Evolutionary conservation across 2,329 filamentous ascomycete genomes (phyloP).

Genomic region (Neoscytalidium dimidiatum): DNA sequence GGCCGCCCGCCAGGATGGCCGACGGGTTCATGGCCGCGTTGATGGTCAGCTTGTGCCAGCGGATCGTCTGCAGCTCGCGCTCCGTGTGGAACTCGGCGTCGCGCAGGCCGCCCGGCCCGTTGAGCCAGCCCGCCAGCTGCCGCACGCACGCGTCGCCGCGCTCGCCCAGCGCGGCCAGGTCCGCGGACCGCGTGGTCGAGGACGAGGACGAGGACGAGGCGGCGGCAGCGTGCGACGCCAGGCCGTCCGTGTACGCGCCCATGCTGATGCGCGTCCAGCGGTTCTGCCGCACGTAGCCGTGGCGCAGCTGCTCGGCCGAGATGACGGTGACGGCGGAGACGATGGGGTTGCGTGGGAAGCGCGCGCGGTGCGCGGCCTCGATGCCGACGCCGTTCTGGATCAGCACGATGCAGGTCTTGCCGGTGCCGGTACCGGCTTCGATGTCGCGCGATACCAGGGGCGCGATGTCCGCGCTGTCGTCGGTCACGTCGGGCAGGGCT

Average conservation of each 20-base stretch:
- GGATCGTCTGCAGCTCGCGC: constrained; percentile 64
- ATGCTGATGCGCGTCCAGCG: constrained; percentile 73
- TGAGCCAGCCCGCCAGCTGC: constrained; percentile 57
- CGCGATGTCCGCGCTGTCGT: constrained; percentile 38
- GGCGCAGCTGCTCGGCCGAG: constrained; percentile 55
- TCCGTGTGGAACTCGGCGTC: constrained; percentile 68
- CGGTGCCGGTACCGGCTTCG: constrained; percentile 24
- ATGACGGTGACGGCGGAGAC: constrained; percentile 59
- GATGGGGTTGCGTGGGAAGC: constrained; percentile 55
- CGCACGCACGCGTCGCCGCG: constrained; percentile 48
- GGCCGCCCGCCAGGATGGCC: constrained; percentile 57
- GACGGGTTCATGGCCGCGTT: constrained; percentile 65
- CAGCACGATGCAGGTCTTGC: constrained; percentile 57
- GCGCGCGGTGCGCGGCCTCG: constrained; percentile 54
- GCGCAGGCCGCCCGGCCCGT: constrained; percentile 60
- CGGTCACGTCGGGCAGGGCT: constrained; percentile 39
- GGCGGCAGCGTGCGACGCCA: constrained; percentile 30
- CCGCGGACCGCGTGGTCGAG: constrained; percentile 16
- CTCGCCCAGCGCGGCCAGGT: constrained; percentile 31
- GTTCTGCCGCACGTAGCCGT: constrained; percentile 68
- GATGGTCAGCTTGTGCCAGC: constrained; percentile 63
- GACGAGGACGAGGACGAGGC: neutral
- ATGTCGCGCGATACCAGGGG: constrained; percentile 35
- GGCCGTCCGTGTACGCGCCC: constrained; percentile 63
- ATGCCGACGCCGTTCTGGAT: constrained; percentile 65